Evolutionary conservation across 495 filamentous ascomycete species (phyloP), one percentile per base, ranked within the genome.

Genomic region (Rostrohypoxylon terebratum): DNA sequence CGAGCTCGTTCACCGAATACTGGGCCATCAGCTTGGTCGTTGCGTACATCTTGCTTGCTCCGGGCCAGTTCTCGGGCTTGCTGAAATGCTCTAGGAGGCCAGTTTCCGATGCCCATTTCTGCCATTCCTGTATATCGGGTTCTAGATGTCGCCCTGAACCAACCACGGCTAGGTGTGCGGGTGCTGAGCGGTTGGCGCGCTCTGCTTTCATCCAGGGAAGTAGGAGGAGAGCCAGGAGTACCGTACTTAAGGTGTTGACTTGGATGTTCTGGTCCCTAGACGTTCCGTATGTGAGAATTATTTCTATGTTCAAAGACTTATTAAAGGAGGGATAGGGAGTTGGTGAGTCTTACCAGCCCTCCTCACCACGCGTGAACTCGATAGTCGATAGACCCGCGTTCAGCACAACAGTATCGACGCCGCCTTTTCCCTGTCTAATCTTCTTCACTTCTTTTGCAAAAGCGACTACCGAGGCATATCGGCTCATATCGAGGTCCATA

Each of bases 231-330:
- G 71, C 82, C 0, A 88, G 77, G 0, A 88, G 77, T 11, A 84
- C 68, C 0, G 81, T 87, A 31, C 76, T 81, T 68, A 88, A 75
- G 13, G 86, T 82, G 59, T 90, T 90, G 28, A 89, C 84, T 0
- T 85, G 86, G 42, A 90, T 80, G 45, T 68, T 76, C 11, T 74
- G 60, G 10, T 74, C 75, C 73, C 73, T 75, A 44, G 18, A 13
- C 14, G 16, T 48, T 58, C n/a, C n/a, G n/a, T n/a, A n/a, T n/a
- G n/a, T n/a, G n/a, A n/a, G n/a, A n/a, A n/a, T n/a, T 38, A 38
- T 38, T 7, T 7, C 11, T 38, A 8, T 1, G 34, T 38, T 1
- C 9, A 1, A 28, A 4, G 25, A 28, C 25, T 28, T 28, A n/a
- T n/a, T n/a, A n/a, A 28, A 28, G 4, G 4, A 4, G 34, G 34